Base-by-base conservation (phyloP, 2,329 filamentous ascomycete species). In the Penicillium vulpinum region DNA sequence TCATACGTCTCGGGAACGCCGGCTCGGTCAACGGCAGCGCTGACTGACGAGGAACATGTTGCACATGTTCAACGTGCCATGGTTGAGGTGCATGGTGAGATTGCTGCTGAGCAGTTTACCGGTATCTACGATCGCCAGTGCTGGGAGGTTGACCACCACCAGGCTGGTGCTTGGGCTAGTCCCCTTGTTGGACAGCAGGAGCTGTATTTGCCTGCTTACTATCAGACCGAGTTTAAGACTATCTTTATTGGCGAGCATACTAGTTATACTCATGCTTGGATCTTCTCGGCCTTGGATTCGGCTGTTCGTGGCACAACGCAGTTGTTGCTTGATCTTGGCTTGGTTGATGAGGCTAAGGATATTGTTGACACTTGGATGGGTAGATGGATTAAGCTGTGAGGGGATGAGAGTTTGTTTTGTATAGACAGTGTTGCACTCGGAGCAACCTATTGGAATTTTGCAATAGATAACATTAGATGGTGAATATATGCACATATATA, bases 241-340 rank as follows among this genome's bases (percentile, higher is more conserved):
- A 84, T 90, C 33, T 89, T 89, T 57, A 77, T 88, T 6, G 84
- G 84, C 2, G 88, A 90, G 70, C 87, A 90, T 67, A 89, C 87
- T 0, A 84, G 81, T 7, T 89, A 87, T 67, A 91, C 88, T 0
- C 88, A 90, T 66, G 87, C 86, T 1, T 73, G 70, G 70, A 71
- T 72, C 13, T 71, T 70, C 29, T 84, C 82, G 3, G 87, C 88
- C 1, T 74, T 90, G 5, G 87, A 90, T 67, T 87, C 83, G 11
- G 87, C 85, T 0, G 83, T 90, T 2, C 77, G 88, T 1, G 85
- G 87, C 0, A 84, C 85, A 0, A 80, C 85, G 5, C 86, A 90
- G 72, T 62, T 89, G 58, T 72, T 89, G 69, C 74, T 70, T 62
- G 82, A 85, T 65, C 73, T 89, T 66, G 87, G 87, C 0, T 70